Conservation (phyloP, 768 basidiomycete genomes). For the Boletus insuetus region DNA sequence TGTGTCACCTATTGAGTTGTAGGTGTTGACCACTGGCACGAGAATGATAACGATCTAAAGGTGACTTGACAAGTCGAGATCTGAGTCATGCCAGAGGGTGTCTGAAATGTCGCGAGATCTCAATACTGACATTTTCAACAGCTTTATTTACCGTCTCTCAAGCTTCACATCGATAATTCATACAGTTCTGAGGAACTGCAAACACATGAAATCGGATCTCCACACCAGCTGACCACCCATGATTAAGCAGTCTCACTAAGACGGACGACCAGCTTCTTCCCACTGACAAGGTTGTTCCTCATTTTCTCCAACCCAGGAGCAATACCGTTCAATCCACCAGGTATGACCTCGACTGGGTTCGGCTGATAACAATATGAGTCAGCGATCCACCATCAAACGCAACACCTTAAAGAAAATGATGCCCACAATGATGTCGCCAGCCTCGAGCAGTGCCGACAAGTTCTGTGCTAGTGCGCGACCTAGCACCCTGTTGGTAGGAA, state of each 20-base stretch:
- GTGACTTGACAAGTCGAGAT: too few relatives aligned
- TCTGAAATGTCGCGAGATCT: too few relatives aligned
- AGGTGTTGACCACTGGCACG: too few relatives aligned
- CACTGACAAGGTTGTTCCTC: constrained; percentile 38
- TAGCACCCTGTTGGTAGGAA: constrained; percentile 9
- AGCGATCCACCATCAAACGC: not conserved
- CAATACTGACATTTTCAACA: too few relatives aligned
- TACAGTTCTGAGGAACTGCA: not conserved
- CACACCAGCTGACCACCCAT: not conserved
- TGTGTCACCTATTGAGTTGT: too few relatives aligned
- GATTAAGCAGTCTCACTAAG: constrained; percentile 31
- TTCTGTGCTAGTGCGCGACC: constrained; percentile 11
- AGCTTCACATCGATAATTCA: too few relatives aligned
- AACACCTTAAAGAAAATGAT: not conserved
- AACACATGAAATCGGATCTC: not conserved
- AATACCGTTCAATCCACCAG: constrained; percentile 38
- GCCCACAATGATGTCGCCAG: constrained; percentile 18
- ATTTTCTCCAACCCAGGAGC: constrained; percentile 32
- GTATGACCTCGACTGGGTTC: constrained; percentile 27
- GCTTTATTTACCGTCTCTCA: too few relatives aligned
- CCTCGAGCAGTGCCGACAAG: constrained; percentile 10
- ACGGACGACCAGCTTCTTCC: constrained; percentile 23
- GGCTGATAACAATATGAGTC: constrained; percentile 6
- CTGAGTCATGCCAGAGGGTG: too few relatives aligned
- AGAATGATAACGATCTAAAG: too few relatives aligned